Evolutionary conservation across 2,329 filamentous ascomycete genomes (phyloP).

Genomic region (Hymenoscyphus albidus): DNA sequence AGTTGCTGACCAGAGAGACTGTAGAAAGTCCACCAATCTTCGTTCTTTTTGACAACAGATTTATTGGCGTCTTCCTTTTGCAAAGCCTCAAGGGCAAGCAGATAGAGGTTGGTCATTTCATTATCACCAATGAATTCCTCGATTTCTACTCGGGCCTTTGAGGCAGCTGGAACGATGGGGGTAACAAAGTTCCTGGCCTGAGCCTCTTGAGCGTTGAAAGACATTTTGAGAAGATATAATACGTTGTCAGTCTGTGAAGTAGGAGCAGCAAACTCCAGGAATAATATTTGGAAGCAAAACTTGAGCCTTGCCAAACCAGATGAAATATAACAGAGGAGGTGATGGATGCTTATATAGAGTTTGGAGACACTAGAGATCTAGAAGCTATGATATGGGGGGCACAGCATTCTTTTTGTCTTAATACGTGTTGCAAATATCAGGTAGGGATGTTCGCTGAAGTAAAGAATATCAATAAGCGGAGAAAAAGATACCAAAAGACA

Average conservation of each 20-base stretch:
- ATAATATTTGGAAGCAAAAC: neutral
- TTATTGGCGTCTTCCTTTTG: neutral
- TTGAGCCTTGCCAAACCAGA: neutral
- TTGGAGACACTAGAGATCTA: neutral
- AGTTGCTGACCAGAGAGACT: slow-evolving; percentile 2
- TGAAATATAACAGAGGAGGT: neutral
- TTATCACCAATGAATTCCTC: slow-evolving; percentile 7
- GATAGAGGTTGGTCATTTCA: slow-evolving; percentile 7
- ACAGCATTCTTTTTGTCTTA: neutral
- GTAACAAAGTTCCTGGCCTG: slow-evolving; percentile 6
- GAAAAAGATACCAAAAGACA: neutral
- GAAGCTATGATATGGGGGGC: neutral
- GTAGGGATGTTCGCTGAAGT: no score
- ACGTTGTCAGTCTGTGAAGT: neutral
- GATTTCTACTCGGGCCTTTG: slow-evolving; percentile 5
- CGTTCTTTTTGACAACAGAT: slow-evolving; percentile 6
- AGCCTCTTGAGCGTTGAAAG: neutral
- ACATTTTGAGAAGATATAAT: neutral
- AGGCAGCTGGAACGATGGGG: neutral
- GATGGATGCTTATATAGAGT: neutral
- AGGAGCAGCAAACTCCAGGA: neutral
- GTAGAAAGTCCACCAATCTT: slow-evolving; percentile 6
- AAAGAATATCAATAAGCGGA: neutral
- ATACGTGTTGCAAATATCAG: neutral
- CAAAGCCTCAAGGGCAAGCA: slow-evolving; percentile 4